Percentiles rank a stretch among this genome's conserved stretches.
phyloP scores from a whole-genome alignment of 2,329 filamentous ascomycete species.

The Pestalotiopsis sp. region DNA sequence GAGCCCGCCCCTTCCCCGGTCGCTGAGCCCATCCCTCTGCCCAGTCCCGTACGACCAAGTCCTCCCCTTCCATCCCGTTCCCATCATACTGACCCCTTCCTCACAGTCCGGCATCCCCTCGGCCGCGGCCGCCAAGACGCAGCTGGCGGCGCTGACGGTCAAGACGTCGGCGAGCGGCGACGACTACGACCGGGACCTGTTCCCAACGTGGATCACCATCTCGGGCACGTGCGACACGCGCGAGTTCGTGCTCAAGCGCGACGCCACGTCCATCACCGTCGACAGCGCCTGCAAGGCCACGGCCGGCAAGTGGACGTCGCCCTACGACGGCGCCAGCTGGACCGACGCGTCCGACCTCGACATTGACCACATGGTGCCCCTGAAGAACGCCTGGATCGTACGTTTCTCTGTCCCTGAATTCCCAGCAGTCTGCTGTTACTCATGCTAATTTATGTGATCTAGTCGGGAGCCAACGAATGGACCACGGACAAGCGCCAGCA shows the following conservation, averaged over 20 bases:
- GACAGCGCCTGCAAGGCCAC: slow-evolving; percentile 63
- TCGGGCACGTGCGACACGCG: slow-evolving; percentile 70
- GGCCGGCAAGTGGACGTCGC: slow-evolving; percentile 69
- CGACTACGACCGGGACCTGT: slow-evolving; percentile 67
- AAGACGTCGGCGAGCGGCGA: slow-evolving; percentile 53
- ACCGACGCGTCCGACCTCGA: slow-evolving; percentile 70
- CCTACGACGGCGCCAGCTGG: slow-evolving; percentile 76
- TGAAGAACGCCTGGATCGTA: slow-evolving; percentile 80
- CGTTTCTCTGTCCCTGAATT: too few species aligned
- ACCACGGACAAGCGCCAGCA: slow-evolving; percentile 65
- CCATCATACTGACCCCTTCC: background rate
- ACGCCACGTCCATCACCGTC: slow-evolving; percentile 66
- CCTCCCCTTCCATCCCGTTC: background rate
- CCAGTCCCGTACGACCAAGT: slow-evolving; percentile 25
- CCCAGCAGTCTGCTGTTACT: too few species aligned
- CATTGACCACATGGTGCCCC: slow-evolving; percentile 82
- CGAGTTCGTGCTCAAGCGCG: slow-evolving; percentile 73
- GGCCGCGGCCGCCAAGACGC: slow-evolving; percentile 54
- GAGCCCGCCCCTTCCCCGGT: slow-evolving; percentile 6
- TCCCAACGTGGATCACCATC: slow-evolving; percentile 72
- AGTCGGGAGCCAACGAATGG: slow-evolving; percentile 75
- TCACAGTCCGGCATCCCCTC: slow-evolving; percentile 64
- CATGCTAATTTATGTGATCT: slow-evolving; percentile 8
- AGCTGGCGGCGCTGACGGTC: slow-evolving; percentile 62
- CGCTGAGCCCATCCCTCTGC: slow-evolving; percentile 11